Conservation (phyloP, 2,329 filamentous ascomycete species). For the Fusarium sp. region DNA sequence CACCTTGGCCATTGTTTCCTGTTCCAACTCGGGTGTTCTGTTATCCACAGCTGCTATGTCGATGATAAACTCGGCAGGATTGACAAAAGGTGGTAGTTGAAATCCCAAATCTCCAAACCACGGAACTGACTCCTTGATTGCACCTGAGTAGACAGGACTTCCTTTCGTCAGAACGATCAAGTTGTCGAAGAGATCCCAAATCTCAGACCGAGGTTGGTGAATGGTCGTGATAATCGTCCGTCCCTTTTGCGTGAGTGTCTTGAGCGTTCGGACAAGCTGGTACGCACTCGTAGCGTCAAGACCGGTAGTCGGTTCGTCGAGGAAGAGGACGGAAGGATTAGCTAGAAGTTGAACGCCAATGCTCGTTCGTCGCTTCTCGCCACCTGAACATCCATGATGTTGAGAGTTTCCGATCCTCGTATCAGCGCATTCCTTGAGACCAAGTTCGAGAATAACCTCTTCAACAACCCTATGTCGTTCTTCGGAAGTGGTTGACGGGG, state of each 20-base stretch:
- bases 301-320: constrained; percentile 83
- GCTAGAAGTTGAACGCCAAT: constrained; percentile 83
- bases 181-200: constrained; percentile 81
- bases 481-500: constrained; percentile 67
- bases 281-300: constrained; percentile 82
- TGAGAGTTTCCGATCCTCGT: constrained; percentile 77
- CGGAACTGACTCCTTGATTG: constrained; percentile 65
- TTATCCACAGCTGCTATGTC: constrained; percentile 81
- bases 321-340: constrained; percentile 80
- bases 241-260: constrained; percentile 73
- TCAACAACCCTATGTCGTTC: constrained; percentile 75
- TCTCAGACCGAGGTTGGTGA: constrained; percentile 82
- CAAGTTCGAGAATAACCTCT: constrained; percentile 79
- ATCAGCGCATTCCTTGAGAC: constrained; percentile 80
- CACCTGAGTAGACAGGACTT: constrained; percentile 74
- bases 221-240: constrained; percentile 79
- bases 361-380: constrained; percentile 80
- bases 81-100: constrained; percentile 75
- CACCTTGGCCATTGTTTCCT: constrained; percentile 68
- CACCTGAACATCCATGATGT: constrained; percentile 81
- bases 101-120: constrained; percentile 73
- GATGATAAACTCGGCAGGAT: constrained; percentile 81
- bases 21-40: constrained; percentile 73
- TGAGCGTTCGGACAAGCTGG: constrained; percentile 77
- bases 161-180: constrained; percentile 76